Evolutionary conservation across 2,329 filamentous ascomycete species (phyloP).

Genomic region (Ceratocystis ficicola): DNA sequence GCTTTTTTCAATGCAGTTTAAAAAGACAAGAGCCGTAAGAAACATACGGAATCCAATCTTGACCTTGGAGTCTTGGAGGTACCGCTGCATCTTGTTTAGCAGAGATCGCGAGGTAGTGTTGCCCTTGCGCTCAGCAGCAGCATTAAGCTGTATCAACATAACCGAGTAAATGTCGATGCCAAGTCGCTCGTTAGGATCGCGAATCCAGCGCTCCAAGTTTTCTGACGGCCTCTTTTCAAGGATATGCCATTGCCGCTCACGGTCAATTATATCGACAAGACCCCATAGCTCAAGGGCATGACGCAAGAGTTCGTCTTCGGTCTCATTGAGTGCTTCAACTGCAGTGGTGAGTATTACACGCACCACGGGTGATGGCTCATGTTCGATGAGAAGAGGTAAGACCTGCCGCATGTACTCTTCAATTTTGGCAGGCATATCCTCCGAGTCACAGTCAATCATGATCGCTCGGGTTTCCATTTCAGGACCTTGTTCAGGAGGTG

Average conservation of each 20-base stretch:
- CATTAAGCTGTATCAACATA: constrained; percentile 52
- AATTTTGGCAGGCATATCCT: constrained; percentile 47
- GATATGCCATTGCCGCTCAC: constrained; percentile 50
- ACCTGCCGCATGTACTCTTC: constrained; percentile 50
- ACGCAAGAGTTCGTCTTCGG: constrained; percentile 43
- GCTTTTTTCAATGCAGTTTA: constrained; percentile 55
- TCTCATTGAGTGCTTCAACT: constrained; percentile 35
- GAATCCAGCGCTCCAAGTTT: constrained; percentile 36
- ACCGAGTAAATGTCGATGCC: constrained; percentile 48
- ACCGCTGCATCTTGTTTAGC: constrained; percentile 48
- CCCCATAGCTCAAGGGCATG: constrained; percentile 53
- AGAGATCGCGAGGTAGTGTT: constrained; percentile 46
- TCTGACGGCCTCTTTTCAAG: constrained; percentile 36
- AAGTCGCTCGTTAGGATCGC: constrained; percentile 37
- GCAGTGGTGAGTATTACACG: constrained; percentile 44
- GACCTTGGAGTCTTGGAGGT: constrained; percentile 48
- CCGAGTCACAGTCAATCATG: constrained; percentile 49
- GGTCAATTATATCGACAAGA: constrained; percentile 52
- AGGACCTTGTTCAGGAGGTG: constrained; percentile 27
- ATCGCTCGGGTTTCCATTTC: constrained; percentile 33
- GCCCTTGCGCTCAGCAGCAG: constrained; percentile 52
- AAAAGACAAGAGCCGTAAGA: constrained; percentile 48
- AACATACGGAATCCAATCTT: constrained; percentile 50
- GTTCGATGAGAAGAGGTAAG: constrained; percentile 44
- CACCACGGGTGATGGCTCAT: constrained; percentile 49